Conservation (phyloP, 2,329 filamentous ascomycete species). For the Alternaria hordeiaustralica region DNA sequence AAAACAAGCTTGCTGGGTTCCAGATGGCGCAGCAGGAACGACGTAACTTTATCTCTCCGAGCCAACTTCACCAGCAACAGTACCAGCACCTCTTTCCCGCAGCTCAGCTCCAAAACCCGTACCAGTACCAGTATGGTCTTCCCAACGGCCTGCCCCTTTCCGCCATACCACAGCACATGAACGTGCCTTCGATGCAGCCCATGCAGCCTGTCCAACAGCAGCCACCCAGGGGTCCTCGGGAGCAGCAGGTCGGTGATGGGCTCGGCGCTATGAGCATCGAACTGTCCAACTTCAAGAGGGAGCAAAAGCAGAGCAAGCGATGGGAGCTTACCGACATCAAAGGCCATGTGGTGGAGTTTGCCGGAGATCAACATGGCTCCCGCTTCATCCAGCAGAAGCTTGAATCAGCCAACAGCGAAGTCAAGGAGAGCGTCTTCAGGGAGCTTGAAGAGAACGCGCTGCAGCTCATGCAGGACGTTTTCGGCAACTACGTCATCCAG, state of each 20-base stretch:
- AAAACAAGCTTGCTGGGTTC: slow-evolving; percentile 58
- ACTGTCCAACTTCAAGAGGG: slow-evolving; percentile 80
- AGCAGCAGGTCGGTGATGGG: slow-evolving; percentile 59
- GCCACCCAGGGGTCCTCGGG: slow-evolving; percentile 55
- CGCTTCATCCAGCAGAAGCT: slow-evolving; percentile 95
- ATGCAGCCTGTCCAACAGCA: slow-evolving; percentile 48
- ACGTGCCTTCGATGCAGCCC: slow-evolving; percentile 44
- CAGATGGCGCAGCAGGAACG: slow-evolving; percentile 53
- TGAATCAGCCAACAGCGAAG: slow-evolving; percentile 90
- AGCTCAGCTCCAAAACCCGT: slow-evolving; percentile 46
- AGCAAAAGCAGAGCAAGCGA: slow-evolving; percentile 73
- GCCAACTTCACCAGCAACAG: slow-evolving; percentile 42
- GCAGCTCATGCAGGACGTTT: slow-evolving; percentile 93
- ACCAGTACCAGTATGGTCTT: slow-evolving; percentile 45
- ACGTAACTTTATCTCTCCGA: slow-evolving; percentile 41
- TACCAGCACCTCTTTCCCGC: slow-evolving; percentile 45
- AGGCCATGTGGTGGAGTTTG: slow-evolving; percentile 88
- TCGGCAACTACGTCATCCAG: slow-evolving; percentile 98
- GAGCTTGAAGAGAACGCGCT: slow-evolving; percentile 86
- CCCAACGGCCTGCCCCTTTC: slow-evolving; percentile 47
- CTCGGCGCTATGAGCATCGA: slow-evolving; percentile 71
- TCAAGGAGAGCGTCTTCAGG: slow-evolving; percentile 87
- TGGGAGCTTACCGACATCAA: slow-evolving; percentile 91
- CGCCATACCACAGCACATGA: slow-evolving; percentile 40
- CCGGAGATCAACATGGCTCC: slow-evolving; percentile 93